A percentile compares a stretch with the other conserved stretches of the same genome.
Conservation (phyloP, 306 rosid species). For the Gynostemma pentaphyllum region DNA sequence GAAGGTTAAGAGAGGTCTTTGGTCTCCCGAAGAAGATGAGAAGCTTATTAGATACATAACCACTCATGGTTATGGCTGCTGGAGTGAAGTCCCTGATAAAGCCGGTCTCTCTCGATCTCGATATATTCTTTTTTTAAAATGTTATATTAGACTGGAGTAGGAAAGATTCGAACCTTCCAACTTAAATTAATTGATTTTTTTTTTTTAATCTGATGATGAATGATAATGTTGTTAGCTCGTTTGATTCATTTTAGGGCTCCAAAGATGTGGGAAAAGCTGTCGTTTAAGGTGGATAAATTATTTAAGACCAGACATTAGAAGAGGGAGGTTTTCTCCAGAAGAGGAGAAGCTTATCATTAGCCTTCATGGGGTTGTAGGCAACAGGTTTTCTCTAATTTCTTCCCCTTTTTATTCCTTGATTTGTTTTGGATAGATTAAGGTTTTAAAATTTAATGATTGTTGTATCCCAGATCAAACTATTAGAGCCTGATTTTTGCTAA, state of each 20-base stretch:
- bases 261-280: conserved; percentile 97
- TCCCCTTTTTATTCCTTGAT: not conserved
- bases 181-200: too few relatives aligned
- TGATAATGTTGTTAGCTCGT: not conserved
- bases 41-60: conserved; percentile 84
- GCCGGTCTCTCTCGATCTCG: conserved; percentile 45
- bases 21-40: conserved; percentile 99
- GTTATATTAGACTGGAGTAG: too few relatives aligned
- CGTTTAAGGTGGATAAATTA: conserved; percentile 95
- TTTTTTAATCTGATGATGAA: too few relatives aligned
- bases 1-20: conserved; percentile 96
- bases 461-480: too few relatives aligned
- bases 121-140: too few relatives aligned
- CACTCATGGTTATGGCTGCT: conserved; percentile 92
- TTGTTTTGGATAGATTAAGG: not conserved
- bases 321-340: conserved; percentile 93
- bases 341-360: conserved; percentile 92
- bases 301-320: conserved; percentile 92
- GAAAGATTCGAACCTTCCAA: too few relatives aligned
- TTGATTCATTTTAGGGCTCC: conserved; percentile 50
- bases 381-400: conserved; percentile 38
- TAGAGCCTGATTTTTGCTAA: too few relatives aligned
- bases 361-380: conserved; percentile 94
- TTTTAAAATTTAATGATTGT: too few relatives aligned
- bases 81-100: conserved; percentile 99